phyloP scores from a whole-genome alignment of 202 grass and related monocot species.

The Setaria viridis region DNA sequence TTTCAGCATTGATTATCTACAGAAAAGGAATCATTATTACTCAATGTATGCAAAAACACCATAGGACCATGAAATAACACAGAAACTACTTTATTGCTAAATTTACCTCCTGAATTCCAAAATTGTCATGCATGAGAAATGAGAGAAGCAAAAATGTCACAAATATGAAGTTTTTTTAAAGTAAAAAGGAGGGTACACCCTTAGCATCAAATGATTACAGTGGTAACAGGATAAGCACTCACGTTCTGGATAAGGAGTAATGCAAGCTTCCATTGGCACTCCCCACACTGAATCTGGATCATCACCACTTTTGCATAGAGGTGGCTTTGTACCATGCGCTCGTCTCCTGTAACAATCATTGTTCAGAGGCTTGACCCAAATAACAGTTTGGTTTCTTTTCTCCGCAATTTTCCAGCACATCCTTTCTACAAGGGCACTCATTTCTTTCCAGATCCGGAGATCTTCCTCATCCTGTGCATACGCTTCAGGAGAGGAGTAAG shows the following conservation, averaged over 20 bases:
- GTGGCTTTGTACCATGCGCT: slow-evolving; percentile 68
- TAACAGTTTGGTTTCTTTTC: slow-evolving; percentile 97
- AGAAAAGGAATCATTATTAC: slow-evolving; percentile 19
- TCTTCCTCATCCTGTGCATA: slow-evolving; percentile 99
- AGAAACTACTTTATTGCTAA: slow-evolving; percentile 28
- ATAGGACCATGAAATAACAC: slow-evolving; percentile 5
- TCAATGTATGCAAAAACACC: neutral
- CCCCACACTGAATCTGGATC: slow-evolving; percentile 97
- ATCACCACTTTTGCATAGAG: slow-evolving; percentile 81
- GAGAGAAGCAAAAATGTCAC: slow-evolving; percentile 4
- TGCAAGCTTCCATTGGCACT: slow-evolving; percentile 90
- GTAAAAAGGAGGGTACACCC: slow-evolving; percentile 5
- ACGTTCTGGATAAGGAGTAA: slow-evolving; percentile 90
- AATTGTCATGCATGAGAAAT: neutral
- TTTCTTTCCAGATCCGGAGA: slow-evolving; percentile 93
- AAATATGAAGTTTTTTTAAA: neutral
- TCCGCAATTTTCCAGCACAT: slow-evolving; percentile 99
- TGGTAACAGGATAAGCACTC: slow-evolving; percentile 49
- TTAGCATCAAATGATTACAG: slow-evolving; percentile 19
- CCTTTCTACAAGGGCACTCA: slow-evolving; percentile 90
- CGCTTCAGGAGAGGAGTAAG: slow-evolving; percentile 97
- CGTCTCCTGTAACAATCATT: slow-evolving; percentile 97
- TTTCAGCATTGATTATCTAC: slow-evolving; percentile 28
- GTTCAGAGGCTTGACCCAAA: slow-evolving; percentile 98
- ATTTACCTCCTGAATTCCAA: slow-evolving; percentile 22